Percentiles rank a stretch among this genome's conserved stretches.
phyloP scores from a whole-genome alignment of 2,329 filamentous ascomycete species.

The Scedosporium aurantiacum region DNA sequence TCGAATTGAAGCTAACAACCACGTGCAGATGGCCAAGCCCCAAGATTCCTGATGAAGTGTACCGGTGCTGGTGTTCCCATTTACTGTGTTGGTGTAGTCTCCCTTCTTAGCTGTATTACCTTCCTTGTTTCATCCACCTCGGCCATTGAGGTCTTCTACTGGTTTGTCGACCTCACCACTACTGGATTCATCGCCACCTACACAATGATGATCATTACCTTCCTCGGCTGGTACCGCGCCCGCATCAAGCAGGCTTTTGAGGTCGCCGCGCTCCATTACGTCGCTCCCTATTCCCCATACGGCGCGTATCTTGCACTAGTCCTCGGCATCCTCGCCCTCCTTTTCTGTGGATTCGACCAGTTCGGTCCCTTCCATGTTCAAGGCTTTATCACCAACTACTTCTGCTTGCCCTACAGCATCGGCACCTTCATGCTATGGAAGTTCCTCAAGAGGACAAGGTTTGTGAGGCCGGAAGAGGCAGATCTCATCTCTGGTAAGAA shows the following conservation, averaged over 20 bases:
- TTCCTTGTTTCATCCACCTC: conserved; percentile 39
- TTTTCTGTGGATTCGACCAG: conserved; percentile 46
- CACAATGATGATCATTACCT: conserved; percentile 39
- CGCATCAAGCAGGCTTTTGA: conserved; percentile 40
- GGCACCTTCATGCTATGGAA: conserved; percentile 58
- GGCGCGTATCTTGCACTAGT: conserved; percentile 21
- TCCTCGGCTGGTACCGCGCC: conserved; percentile 38
- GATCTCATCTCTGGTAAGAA: conserved; percentile 53
- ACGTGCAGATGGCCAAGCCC: too few relatives aligned
- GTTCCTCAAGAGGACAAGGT: conserved; percentile 5
- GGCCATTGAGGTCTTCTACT: conserved; percentile 38
- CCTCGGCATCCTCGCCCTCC: conserved; percentile 34
- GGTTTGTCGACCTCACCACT: conserved; percentile 45
- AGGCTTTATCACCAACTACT: conserved; percentile 34
- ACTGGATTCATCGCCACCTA: conserved; percentile 52
- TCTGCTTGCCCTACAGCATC: conserved; percentile 39
- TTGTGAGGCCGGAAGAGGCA: conserved; percentile 43
- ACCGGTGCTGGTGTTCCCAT: too few relatives aligned
- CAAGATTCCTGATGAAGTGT: too few relatives aligned
- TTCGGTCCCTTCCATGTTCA: conserved; percentile 39
- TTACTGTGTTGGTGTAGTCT: conserved; percentile 24
- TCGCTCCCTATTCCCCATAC: conserved; percentile 10
- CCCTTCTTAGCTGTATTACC: conserved; percentile 41
- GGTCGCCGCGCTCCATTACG: conserved; percentile 19
- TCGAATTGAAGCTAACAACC: too few relatives aligned